Base-by-base conservation (phyloP, 176 grass and related monocot genomes). In the Oropetium thomaeum region DNA sequence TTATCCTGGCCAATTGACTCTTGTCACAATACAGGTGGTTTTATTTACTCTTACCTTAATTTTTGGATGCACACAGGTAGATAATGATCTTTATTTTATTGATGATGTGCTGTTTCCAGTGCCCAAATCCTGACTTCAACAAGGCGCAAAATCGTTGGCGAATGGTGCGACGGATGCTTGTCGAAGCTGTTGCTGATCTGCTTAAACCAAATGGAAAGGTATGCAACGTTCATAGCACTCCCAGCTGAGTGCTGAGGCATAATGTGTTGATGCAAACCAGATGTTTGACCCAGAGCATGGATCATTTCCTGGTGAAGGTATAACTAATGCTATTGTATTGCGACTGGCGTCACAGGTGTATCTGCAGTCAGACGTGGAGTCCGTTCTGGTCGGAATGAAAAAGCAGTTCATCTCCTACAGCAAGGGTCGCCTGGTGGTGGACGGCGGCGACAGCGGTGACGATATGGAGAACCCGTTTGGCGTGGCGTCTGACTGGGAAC, bases 1-100 rank as follows among this genome's bases (percentile, higher is more conserved):
- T 88, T 94, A 98, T 79, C 89, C 87, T 53, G 96, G 91, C 81
- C 52, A 48, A 10, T 79, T 90, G 78, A 52, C 82, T 62, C 89
- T 98, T 76, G 89, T 88, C 49, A 77, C 84, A 70, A 84, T 98
- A 85, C 95, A 89, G 95, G 95, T 98, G 95, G 95, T 98, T 79
- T 39, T 35, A 13, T 59, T 41, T 76, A 77, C 62, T 74, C 59
- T 73, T 64, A 39, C n/a, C n/a, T n/a, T n/a, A n/a, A 55, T 15
- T 58, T 4, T 16, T 31, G 43, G 43, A 81, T 73, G 13, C 11
- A 29, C 62, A 59, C 20, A 49, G 59, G 10, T 49, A 38, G 30
- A 49, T 68, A 12, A 57, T 67, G 60, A 32, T 51, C 10, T 28
- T 49, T 65, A 45, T 34, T 42, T 51, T 10, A 25, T 55, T 77